Evolutionary conservation across 805 yeast genomes (phyloP).

Genomic region (Danielozyma ontarioensis): DNA sequence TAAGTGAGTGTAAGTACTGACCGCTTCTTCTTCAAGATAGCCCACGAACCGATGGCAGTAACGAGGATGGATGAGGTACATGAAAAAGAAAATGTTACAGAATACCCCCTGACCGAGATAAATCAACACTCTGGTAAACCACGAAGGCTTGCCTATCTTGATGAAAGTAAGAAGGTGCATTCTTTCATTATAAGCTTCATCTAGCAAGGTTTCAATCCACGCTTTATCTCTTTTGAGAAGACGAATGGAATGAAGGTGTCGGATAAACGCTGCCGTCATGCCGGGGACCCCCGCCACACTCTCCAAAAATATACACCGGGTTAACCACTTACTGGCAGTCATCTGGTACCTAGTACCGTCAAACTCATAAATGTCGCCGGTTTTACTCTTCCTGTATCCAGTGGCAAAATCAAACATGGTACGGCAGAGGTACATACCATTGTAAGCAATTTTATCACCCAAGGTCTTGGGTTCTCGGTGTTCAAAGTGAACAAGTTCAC

Average conservation of each 20-base stretch:
- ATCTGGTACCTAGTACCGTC: constrained; percentile 43
- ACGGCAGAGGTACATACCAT: constrained; percentile 42
- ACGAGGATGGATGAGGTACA: constrained; percentile 54
- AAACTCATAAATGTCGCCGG: constrained; percentile 21
- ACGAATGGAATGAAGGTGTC: constrained; percentile 63
- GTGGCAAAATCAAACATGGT: constrained; percentile 55
- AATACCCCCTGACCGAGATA: constrained; percentile 68
- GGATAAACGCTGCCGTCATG: constrained; percentile 65
- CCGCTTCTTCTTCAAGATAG: constrained; percentile 74
- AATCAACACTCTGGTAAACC: constrained; percentile 49
- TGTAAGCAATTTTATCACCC: constrained; percentile 50
- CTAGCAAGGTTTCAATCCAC: constrained; percentile 68
- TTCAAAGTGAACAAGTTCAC: constrained; percentile 37
- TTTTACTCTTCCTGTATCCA: constrained; percentile 56
- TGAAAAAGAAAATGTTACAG: constrained; percentile 57
- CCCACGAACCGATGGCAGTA: constrained; percentile 76
- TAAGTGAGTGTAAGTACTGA: constrained; percentile 57
- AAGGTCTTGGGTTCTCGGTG: constrained; percentile 47
- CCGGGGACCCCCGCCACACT: constrained; percentile 81
- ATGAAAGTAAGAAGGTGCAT: constrained; percentile 71
- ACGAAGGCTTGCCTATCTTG: constrained; percentile 57
- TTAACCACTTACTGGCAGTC: constrained; percentile 63
- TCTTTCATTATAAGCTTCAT: constrained; percentile 75
- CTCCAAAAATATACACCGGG: constrained; percentile 59
- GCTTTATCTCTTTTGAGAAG: constrained; percentile 62